These are phyloP conservation scores for Tripterygium wilfordii DNA, from an alignment of 177 flowering plant species.

Conservation along the genomic window DNA sequence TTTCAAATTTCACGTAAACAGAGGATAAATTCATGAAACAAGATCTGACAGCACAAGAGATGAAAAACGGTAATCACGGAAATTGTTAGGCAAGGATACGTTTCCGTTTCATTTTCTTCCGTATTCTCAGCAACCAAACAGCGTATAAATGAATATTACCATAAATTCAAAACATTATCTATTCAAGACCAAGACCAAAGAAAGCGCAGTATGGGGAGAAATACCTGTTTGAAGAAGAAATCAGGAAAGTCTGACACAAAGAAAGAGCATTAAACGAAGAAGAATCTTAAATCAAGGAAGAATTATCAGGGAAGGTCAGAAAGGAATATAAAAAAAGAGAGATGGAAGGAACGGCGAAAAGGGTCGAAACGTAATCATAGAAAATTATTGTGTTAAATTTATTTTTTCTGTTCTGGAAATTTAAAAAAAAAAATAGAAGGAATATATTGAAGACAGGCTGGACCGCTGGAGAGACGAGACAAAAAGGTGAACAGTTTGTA, in stretches of 20 bases:
- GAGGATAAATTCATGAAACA: no score
- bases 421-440: no score
- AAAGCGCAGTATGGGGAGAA: neutral
- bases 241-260: neutral
- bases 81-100: no score
- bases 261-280: neutral
- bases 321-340: neutral
- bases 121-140: no score
- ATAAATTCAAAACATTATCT: neutral
- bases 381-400: constrained; percentile 1
- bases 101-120: no score
- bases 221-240: neutral
- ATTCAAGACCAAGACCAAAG: neutral
- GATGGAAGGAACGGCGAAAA: constrained; percentile 16
- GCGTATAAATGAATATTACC: no score
- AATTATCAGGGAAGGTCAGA: constrained; percentile 3
- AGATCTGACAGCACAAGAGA: no score
- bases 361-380: constrained; percentile 4
- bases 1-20: no score
- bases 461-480: neutral
- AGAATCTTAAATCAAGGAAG: constrained; percentile 8
- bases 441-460: constrained; percentile 12
- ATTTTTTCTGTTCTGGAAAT: no score
- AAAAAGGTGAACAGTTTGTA: no score
- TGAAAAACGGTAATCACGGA: no score